Evolutionary conservation across 2,329 filamentous ascomycete genomes (phyloP).

Genomic region (Aspergillus uvarum): DNA sequence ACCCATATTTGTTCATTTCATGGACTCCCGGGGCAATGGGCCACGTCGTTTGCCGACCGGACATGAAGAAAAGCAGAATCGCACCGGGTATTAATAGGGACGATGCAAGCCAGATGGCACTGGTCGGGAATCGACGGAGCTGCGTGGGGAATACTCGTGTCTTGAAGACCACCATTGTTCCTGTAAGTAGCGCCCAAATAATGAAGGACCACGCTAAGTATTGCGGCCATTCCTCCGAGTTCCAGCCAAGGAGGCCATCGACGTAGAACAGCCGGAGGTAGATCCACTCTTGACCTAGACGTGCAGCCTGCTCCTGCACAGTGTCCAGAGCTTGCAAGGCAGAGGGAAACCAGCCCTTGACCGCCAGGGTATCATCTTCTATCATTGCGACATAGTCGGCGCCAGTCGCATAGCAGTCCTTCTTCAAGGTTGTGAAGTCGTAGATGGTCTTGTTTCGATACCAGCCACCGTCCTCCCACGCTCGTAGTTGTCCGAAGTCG

Average conservation of each 20-base stretch:
- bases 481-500: conserved; percentile 15
- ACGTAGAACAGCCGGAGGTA: conserved; percentile 49
- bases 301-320: conserved; percentile 21
- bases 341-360: conserved; percentile 47
- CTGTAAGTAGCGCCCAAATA: conserved; percentile 14
- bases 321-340: conserved; percentile 37
- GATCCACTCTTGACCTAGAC: conserved; percentile 24
- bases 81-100: conserved; percentile 28
- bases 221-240: conserved; percentile 38
- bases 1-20: conserved; percentile 43
- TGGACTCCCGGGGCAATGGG: conserved; percentile 38
- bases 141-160: conserved; percentile 9
- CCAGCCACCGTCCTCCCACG: conserved; percentile 16
- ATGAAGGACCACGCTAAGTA: conserved; percentile 36
- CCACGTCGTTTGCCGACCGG: conserved; percentile 42
- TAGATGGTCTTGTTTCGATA: conserved; percentile 42
- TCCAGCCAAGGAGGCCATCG: conserved; percentile 47
- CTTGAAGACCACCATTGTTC: not conserved
- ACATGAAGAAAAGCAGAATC: conserved; percentile 41
- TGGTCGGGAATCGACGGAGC: conserved; percentile 18
- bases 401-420: conserved; percentile 38
- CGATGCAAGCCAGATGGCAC: conserved; percentile 23
- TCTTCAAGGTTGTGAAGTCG: conserved; percentile 46
- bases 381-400: conserved; percentile 45
- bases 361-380: conserved; percentile 48